These are phyloP conservation scores for Zasmidium cellare DNA, from an alignment of 2,329 filamentous ascomycete genomes.

Conservation along the genomic window DNA sequence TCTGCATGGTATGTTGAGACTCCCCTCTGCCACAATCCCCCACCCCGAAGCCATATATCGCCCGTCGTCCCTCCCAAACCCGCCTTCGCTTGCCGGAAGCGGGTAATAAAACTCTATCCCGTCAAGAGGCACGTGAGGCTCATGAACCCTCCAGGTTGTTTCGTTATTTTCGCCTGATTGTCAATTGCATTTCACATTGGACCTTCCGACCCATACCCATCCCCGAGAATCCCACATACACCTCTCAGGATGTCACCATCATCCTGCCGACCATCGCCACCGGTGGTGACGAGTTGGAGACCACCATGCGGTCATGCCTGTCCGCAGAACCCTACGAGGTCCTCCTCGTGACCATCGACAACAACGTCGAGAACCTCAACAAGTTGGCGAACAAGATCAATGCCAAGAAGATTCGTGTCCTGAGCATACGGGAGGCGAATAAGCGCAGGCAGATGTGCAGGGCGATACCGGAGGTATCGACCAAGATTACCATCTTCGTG, in stretches of 20 bases:
- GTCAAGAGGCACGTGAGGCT: constrained; percentile 26
- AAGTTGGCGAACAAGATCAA: constrained; percentile 59
- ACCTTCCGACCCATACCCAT: constrained; percentile 81
- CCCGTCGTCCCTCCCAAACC: background rate
- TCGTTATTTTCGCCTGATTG: constrained; percentile 80
- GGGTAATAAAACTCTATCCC: constrained; percentile 21
- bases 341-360: constrained; percentile 82
- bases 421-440: constrained; percentile 82
- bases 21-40: background rate
- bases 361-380: constrained; percentile 62
- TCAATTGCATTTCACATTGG: constrained; percentile 86
- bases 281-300: constrained; percentile 76
- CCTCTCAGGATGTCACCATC: constrained; percentile 82
- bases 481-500: constrained; percentile 84
- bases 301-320: constrained; percentile 76
- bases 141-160: constrained; percentile 64
- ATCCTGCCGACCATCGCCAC: constrained; percentile 92
- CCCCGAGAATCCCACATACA: constrained; percentile 76
- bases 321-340: constrained; percentile 69
- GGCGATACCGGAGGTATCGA: constrained; percentile 81
- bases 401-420: constrained; percentile 66
- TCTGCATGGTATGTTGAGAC: constrained; percentile 32
- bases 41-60: background rate
- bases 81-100: constrained; percentile 15
- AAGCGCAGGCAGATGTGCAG: constrained; percentile 93